These are phyloP conservation scores for Blepharisma undulans DNA, from an alignment of 169 alveolate genomes.

Conservation along the genomic window DNA sequence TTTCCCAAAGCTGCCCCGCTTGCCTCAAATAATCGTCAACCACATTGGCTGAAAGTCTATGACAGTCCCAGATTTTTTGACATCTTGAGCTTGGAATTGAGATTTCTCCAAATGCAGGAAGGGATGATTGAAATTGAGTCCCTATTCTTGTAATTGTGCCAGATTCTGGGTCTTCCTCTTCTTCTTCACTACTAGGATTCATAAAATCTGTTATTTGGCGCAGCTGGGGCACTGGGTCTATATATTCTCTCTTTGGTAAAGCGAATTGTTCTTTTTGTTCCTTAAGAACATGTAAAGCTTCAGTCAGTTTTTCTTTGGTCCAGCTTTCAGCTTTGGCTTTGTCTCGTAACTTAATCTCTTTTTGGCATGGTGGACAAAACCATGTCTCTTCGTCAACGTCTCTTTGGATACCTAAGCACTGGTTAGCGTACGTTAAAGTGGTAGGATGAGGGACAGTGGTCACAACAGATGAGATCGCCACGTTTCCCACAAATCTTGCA, in stretches of 20 bases:
- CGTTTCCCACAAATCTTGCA: constrained; percentile 35
- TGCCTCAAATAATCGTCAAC: constrained; percentile 27
- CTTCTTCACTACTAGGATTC: not conserved
- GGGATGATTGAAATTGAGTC: not conserved
- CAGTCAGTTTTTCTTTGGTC: not conserved
- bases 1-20: constrained; percentile 7
- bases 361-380: constrained; percentile 35
- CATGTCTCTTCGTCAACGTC: constrained; percentile 9
- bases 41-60: not conserved
- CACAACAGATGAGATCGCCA: constrained; percentile 38
- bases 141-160: constrained; percentile 37
- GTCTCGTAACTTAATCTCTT: not conserved
- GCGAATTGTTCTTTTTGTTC: constrained; percentile 28
- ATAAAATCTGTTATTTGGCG: constrained; percentile 27
- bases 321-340: constrained; percentile 4
- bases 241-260: constrained; percentile 7
- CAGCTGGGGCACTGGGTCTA: constrained; percentile 18
- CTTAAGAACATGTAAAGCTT: not conserved
- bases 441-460: constrained; percentile 24
- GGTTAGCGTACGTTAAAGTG: constrained; percentile 34
- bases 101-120: constrained; percentile 6
- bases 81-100: not conserved
- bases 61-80: constrained; percentile 19
- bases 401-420: constrained; percentile 34
- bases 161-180: constrained; percentile 16